A percentile compares a stretch with the other conserved stretches of the same genome.
phyloP scores from a whole-genome alignment of 2,329 filamentous ascomycete genomes.

The Aurifilum marmelostoma region DNA sequence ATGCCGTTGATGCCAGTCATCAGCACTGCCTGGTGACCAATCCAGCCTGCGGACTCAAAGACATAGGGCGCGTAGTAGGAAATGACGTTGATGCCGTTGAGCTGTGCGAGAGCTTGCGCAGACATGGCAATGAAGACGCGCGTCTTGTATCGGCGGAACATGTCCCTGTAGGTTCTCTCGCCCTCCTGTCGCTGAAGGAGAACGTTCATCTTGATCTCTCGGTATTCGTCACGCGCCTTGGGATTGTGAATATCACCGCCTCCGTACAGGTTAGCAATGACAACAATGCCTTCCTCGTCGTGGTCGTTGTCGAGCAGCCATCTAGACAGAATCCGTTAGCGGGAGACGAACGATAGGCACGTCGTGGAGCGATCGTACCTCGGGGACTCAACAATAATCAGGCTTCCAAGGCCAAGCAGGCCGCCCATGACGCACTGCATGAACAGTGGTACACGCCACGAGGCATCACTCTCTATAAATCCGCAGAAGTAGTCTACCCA shows the following conservation, averaged over 20 bases:
- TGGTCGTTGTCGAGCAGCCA: conserved; percentile 98
- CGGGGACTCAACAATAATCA: conserved; percentile 95
- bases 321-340: conserved; percentile 52
- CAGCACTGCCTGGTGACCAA: conserved; percentile 84
- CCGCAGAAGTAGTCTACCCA: conserved; percentile 99
- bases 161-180: conserved; percentile 86
- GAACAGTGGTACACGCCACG: conserved; percentile 86
- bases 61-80: conserved; percentile 98
- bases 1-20: conserved; percentile 97
- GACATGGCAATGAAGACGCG: conserved; percentile 99
- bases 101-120: conserved; percentile 89
- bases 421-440: conserved; percentile 96
- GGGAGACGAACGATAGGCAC: conserved; percentile 13
- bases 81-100: conserved; percentile 99
- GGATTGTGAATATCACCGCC: conserved; percentile 92
- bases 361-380: conserved; percentile 57
- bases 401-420: conserved; percentile 80
- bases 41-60: conserved; percentile 96
- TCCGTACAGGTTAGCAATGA: conserved; percentile 96
- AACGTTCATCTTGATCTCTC: conserved; percentile 98
- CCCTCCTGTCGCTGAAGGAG: conserved; percentile 92
- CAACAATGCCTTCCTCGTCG: conserved; percentile 96
- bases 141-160: conserved; percentile 91
- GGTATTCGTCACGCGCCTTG: conserved; percentile 92
- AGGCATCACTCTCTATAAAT: conserved; percentile 80